A percentile compares a stretch with the other conserved stretches of the same genome.
phyloP scores from a whole-genome alignment of 2,329 filamentous ascomycete genomes.

The Calonectria montana region DNA sequence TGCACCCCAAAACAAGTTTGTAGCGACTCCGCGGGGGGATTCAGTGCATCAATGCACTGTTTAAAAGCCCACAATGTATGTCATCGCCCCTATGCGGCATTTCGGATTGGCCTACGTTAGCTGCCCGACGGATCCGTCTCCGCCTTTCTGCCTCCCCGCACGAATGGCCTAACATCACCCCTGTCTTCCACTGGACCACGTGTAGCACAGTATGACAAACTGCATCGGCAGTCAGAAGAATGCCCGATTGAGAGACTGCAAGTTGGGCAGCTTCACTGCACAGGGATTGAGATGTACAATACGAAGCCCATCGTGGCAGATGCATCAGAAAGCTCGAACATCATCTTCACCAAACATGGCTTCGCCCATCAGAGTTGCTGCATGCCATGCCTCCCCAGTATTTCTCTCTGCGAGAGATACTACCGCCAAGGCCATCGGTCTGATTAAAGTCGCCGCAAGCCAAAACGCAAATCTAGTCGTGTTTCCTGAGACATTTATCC shows the following conservation, averaged over 20 bases:
- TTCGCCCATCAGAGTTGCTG: slow-evolving; percentile 39
- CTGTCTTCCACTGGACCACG: background rate
- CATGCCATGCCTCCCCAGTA: slow-evolving; percentile 55
- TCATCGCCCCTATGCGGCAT: background rate
- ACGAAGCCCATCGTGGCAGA: background rate
- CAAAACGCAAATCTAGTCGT: slow-evolving; percentile 61
- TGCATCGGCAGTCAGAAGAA: background rate
- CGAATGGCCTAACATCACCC: background rate
- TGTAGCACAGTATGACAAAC: background rate
- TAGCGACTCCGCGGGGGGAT: background rate
- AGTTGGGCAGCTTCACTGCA: background rate
- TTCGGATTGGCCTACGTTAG: background rate
- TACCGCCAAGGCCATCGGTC: slow-evolving; percentile 56
- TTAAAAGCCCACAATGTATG: background rate
- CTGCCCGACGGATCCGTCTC: background rate
- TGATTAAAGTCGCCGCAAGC: slow-evolving; percentile 57
- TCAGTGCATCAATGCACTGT: background rate
- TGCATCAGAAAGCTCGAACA: too few relatives aligned
- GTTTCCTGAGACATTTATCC: slow-evolving; percentile 65
- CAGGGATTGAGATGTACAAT: background rate
- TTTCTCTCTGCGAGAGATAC: slow-evolving; percentile 60
- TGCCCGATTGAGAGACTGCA: background rate
- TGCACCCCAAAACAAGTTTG: background rate
- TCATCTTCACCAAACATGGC: background rate
- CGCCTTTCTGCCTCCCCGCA: background rate